Evolutionary conservation across 139 green algal species (phyloP).

Genomic region (Micractinium conductrix): DNA sequence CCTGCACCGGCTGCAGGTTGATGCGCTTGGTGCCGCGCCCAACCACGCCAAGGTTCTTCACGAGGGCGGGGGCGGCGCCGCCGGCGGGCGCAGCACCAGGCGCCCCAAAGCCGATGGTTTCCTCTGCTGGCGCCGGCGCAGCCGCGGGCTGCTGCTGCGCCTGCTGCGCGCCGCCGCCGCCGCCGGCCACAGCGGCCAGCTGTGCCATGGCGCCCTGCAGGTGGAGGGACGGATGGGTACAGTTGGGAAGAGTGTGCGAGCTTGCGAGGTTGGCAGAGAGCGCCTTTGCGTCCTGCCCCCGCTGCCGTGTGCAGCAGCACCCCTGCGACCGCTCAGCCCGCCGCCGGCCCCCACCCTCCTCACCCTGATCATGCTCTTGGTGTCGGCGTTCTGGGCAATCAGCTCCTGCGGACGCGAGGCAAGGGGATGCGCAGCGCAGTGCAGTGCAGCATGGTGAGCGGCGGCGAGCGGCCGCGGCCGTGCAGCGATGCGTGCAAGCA

Average conservation of each 20-base stretch:
- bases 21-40: slow-evolving; percentile 68
- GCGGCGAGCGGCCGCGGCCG: too few species aligned
- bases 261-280: neutral
- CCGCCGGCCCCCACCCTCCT: neutral
- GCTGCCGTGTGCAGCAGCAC: neutral
- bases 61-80: neutral
- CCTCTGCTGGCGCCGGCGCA: slow-evolving; percentile 7
- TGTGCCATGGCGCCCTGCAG: slow-evolving; percentile 41
- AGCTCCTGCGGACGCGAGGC: neutral
- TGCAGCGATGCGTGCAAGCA: too few species aligned
- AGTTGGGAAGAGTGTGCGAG: too few species aligned
- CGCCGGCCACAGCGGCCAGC: slow-evolving; percentile 3
- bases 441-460: too few species aligned
- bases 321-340: neutral
- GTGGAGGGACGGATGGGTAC: too few species aligned
- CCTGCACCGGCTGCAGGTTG: slow-evolving; percentile 46
- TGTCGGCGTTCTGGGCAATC: slow-evolving; percentile 41
- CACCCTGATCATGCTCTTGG: slow-evolving; percentile 44
- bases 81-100: neutral
- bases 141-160: neutral
- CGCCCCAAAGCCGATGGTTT: neutral
- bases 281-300: too few species aligned
- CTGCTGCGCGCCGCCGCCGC: neutral
- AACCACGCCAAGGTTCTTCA: slow-evolving; percentile 60
- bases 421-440: too few species aligned